Evolutionary conservation across 306 rosid genomes (phyloP).

Genomic region (Medicago truncatula): DNA sequence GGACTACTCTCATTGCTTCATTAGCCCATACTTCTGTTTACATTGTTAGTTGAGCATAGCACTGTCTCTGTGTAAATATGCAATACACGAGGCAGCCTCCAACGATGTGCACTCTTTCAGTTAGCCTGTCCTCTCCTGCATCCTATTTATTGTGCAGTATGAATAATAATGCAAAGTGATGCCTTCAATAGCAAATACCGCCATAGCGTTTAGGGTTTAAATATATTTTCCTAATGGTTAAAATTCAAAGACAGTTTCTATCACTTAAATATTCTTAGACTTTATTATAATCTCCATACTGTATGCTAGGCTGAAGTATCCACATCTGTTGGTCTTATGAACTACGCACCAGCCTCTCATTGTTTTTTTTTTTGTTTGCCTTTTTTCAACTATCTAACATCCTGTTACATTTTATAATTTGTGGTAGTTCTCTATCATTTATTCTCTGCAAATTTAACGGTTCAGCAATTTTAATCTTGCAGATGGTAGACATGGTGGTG

Average conservation of each 20-base stretch:
- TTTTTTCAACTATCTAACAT: constrained; percentile 10
- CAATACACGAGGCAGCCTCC: constrained; percentile 12
- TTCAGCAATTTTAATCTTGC: constrained; percentile 42
- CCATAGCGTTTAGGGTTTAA: background rate
- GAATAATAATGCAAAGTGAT: constrained; percentile 17
- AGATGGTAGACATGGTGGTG: constrained; percentile 92
- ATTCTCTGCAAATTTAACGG: constrained; percentile 23
- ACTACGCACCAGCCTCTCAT: background rate
- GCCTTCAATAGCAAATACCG: constrained; percentile 14
- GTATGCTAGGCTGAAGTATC: constrained; percentile 6
- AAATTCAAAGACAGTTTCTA: constrained; percentile 14
- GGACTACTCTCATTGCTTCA: constrained; percentile 7
- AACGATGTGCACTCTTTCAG: constrained; percentile 12
- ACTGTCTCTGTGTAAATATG: constrained; percentile 2
- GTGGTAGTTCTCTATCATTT: constrained; percentile 34
- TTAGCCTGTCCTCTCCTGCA: constrained; percentile 20
- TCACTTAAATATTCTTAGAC: background rate
- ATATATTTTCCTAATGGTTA: constrained; percentile 16
- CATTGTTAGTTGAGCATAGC: constrained; percentile 2
- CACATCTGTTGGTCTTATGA: constrained; percentile 4
- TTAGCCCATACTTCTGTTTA: background rate
- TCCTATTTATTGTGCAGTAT: constrained; percentile 9
- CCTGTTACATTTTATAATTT: constrained; percentile 1
- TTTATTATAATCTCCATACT: background rate
- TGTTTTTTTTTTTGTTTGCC: constrained; percentile 8